Conservation (phyloP, 192 early-diverging fungal species). For the Lobosporangium transversale region DNA sequence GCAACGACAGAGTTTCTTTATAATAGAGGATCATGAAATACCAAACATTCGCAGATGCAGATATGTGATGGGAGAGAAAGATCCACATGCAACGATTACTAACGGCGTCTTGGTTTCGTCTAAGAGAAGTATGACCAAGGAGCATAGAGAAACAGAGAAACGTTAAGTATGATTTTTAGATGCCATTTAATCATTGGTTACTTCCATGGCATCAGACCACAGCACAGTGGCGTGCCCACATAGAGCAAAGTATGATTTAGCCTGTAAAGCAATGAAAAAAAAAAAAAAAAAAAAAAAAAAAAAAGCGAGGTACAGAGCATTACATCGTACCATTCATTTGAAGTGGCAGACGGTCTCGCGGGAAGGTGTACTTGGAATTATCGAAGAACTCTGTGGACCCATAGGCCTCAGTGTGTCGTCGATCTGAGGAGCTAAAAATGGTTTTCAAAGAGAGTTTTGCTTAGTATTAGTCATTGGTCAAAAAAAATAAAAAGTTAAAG, state of each 20-base stretch:
- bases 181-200: not conserved
- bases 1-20: too few species aligned
- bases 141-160: not conserved
- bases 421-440: conserved; percentile 38
- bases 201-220: conserved; percentile 3
- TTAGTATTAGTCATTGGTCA: conserved; percentile 38
- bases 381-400: conserved; percentile 51
- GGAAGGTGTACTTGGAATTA: conserved; percentile 43
- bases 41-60: conserved; percentile 99
- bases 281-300: not conserved
- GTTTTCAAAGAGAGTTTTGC: conserved; percentile 17
- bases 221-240: conserved; percentile 7
- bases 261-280: not conserved
- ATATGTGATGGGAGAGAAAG: conserved; percentile 97
- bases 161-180: not conserved
- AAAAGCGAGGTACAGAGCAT: not conserved
- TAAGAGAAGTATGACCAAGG: conserved; percentile 15
- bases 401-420: conserved; percentile 49
- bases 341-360: conserved; percentile 32
- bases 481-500: not conserved
- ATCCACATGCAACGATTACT: conserved; percentile 95
- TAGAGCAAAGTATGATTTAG: not conserved
- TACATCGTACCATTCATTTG: conserved; percentile 37
- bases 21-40: conserved; percentile 55
- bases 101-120: conserved; percentile 81